phyloP scores from a whole-genome alignment of 139 green algal genomes.

The Protoeuglena noctilucae region DNA sequence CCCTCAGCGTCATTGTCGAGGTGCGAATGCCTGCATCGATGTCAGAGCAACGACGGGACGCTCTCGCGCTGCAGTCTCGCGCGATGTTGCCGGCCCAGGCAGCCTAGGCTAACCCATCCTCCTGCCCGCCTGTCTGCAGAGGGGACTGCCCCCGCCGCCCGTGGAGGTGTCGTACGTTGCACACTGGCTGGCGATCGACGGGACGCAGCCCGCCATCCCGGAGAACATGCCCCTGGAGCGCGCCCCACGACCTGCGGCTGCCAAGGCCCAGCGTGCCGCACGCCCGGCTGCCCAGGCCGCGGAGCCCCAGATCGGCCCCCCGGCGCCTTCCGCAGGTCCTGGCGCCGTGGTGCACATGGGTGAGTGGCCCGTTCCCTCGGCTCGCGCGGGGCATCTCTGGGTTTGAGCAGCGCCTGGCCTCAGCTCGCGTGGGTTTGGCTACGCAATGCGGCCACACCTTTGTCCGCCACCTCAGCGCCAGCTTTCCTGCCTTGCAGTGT shows the following conservation, averaged over 20 bases:
- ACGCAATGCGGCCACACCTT: no score
- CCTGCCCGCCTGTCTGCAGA: no score
- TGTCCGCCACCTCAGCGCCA: not conserved
- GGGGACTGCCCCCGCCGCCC: constrained; percentile 51
- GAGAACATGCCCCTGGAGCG: constrained; percentile 53
- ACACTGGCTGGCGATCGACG: constrained; percentile 85
- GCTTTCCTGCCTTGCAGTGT: constrained; percentile 1
- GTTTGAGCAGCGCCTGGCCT: not conserved
- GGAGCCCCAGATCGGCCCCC: constrained; percentile 1
- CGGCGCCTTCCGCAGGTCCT: no score
- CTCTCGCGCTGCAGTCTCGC: no score
- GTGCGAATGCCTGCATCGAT: not conserved
- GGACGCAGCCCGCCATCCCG: constrained; percentile 66
- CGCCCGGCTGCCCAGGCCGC: not conserved
- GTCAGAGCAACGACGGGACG: not conserved
- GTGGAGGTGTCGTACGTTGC: constrained; percentile 48
- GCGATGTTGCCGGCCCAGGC: no score
- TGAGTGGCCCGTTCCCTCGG: not conserved
- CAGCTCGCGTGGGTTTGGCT: no score
- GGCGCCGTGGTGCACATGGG: constrained; percentile 1
- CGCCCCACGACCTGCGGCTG: no score
- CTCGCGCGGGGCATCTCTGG: not conserved
- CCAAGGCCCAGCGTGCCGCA: not conserved
- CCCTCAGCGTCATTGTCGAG: not conserved
- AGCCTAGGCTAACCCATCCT: no score